Evolutionary conservation across 129 eudicot genomes (phyloP), one percentile per base, ranked within the genome.

Genomic region (Flaveria linearis): DNA sequence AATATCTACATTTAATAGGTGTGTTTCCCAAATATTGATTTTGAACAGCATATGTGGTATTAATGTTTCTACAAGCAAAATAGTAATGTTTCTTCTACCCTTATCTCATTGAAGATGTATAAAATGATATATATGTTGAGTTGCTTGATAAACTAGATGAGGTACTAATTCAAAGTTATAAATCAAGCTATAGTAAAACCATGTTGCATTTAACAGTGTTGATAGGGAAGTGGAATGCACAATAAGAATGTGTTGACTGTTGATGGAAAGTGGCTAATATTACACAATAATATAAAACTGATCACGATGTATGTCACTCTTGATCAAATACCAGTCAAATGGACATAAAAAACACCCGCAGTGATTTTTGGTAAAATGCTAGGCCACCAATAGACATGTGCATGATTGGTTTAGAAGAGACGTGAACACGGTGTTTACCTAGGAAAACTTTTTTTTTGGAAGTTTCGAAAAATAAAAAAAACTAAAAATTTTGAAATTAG

Each of bases 61-160:
- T 62, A 18, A 36, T 36, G 5, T 36, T 36, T 36, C 0, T 5
- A 36, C 62, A 55, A 17, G 62, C 26, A 53, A 3, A 9, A 22
- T 17, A n/a, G 6, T 33, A 20, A 17, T 51, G 58, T 30, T 30
- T 30, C 5, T 0, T 30, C 30, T 28, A 28, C 3, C 30, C 30
- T 28, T 28, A 28, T 3, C 30, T 2, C 30, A 28, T 28, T 2
- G 30, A 28, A 30, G 36, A 30, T 3, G 36, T 30, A 30, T 0
- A 30, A 30, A 30, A 30, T 30, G 36, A 30, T 30, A 52, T 3
- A 52, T 72, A 36, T 57, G 42, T 7, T 20, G 9, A 14, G 30
- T 43, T 46, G 47, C n/a, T 74, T 74, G 57, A 9, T 42, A 58
- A 74, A 45, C 6, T 60, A 25, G 70, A 74, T 7, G 42, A 1